Base-by-base conservation (phyloP, 495 filamentous ascomycete genomes). In the Aspergillus taichungensis region DNA sequence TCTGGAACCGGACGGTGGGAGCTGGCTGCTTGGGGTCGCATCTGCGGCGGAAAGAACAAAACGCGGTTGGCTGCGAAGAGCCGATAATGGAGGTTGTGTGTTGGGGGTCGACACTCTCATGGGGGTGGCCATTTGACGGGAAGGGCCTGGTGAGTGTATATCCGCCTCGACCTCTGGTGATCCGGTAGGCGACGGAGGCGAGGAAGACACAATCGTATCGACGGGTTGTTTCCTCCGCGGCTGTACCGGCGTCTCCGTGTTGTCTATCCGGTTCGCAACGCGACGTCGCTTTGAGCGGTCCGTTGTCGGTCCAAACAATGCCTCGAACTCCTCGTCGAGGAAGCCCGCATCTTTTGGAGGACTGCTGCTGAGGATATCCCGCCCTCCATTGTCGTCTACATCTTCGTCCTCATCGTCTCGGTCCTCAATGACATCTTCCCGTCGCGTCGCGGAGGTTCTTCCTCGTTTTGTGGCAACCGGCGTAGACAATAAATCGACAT, bases 361-460 rank as follows among this genome's bases (percentile, higher is more conserved):
- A 38, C 54, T 57, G 35, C 58, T 62, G 12, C 54, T 37, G 10
- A 56, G 48, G 45, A 52, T 47, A 37, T 54, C 45, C 2, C 5
- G 27, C n/a, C 42, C 24, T 12, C 37, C 35, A 41, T 44, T 43
- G 1, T 13, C 35, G 12, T 24, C 37, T 24, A 8, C 43, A 36
- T 52, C 37, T 7, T 40, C 24, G 7, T 45, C 30, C 10, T 56
- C 56, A n/a, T 40, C 57, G 35, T 63, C 54, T 0, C 48, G 59
- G 24, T 69, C 67, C 35, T 68, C 61, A n/a, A 71, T 69, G n/a
- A 54, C 47, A 2, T 69, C 66, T 37, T 51, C 49, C 30, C 31
- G 62, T 7, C 52, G 50, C 34, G 46, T 52, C n/a, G 58, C 36
- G 35, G 46, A 39, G n/a, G 32, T 30, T 8, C 30, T 27, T 11